Evolutionary conservation across 176 grass and related monocot genomes (phyloP).

Genomic region (Areca catechu): DNA sequence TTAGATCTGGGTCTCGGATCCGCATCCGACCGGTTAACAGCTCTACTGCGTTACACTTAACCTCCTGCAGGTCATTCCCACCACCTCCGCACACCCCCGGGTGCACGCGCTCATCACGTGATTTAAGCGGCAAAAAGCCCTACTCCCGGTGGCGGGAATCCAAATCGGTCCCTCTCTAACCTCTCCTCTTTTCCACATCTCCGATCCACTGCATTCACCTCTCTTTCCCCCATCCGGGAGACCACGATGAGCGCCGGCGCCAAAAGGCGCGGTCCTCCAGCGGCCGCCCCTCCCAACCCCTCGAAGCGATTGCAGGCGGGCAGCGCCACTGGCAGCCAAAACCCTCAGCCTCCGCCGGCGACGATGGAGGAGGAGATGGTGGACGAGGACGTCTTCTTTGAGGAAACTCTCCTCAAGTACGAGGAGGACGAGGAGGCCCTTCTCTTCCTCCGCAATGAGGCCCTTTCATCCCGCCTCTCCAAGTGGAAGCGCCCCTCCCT

Average conservation of each 20-base stretch:
- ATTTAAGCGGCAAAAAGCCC: not conserved
- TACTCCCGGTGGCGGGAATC: slow-evolving; percentile 16
- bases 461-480: slow-evolving; percentile 53
- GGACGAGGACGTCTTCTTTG: slow-evolving; percentile 89
- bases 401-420: slow-evolving; percentile 48
- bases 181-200: slow-evolving; percentile 1
- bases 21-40: no score
- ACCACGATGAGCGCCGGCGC: slow-evolving; percentile 15
- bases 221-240: not conserved
- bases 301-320: slow-evolving; percentile 50
- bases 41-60: no score
- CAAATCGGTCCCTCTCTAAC: not conserved
- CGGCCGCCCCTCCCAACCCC: slow-evolving; percentile 11
- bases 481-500: slow-evolving; percentile 79
- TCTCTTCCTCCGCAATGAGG: slow-evolving; percentile 53
- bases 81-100: no score
- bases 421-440: slow-evolving; percentile 76
- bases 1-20: no score
- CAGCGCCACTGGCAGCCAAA: slow-evolving; percentile 20
- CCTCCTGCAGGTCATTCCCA: no score
- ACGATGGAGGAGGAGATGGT: slow-evolving; percentile 84
- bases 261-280: slow-evolving; percentile 48
- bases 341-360: not conserved
- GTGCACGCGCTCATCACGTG: no score
- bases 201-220: not conserved